These are phyloP conservation scores for Penicillium hesseltinei DNA, from an alignment of 2,329 filamentous ascomycete genomes.

Conservation along the genomic window DNA sequence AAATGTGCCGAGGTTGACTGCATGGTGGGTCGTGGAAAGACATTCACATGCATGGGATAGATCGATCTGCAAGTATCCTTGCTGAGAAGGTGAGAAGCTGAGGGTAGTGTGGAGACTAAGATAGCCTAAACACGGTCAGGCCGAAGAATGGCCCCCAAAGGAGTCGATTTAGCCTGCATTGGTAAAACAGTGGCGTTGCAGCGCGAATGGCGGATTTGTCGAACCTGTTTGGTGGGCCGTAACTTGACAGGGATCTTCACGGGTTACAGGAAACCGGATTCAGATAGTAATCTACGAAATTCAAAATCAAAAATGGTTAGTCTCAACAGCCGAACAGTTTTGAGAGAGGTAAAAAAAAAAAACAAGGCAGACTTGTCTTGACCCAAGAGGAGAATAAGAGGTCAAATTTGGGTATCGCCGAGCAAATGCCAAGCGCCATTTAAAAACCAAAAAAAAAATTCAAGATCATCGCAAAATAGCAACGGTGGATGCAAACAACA, in stretches of 20 bases:
- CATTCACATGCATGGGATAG: background rate
- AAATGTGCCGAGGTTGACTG: background rate
- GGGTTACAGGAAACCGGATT: conserved; percentile 49
- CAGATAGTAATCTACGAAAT: conserved; percentile 46
- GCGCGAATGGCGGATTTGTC: conserved; percentile 11
- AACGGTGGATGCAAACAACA: conserved; percentile 35
- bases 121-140: conserved; percentile 13
- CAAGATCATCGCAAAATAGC: conserved; percentile 33
- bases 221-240: conserved; percentile 17
- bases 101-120: conserved; percentile 9
- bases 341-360: conserved; percentile 12
- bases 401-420: conserved; percentile 35
- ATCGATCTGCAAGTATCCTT: conserved; percentile 3
- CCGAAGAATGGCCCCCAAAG: conserved; percentile 3
- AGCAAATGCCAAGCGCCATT: conserved; percentile 21
- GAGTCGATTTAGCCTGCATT: conserved; percentile 2
- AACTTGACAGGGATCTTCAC: conserved; percentile 23
- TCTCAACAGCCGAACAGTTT: conserved; percentile 27
- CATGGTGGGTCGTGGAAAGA: background rate
- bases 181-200: conserved; percentile 12
- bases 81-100: background rate
- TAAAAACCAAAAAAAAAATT: conserved; percentile 13
- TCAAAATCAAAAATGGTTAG: conserved; percentile 32
- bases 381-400: conserved; percentile 13
- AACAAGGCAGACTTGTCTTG: conserved; percentile 4